Evolutionary conservation across 768 basidiomycete genomes (phyloP), one percentile per base, ranked within the genome.

Genomic region (Lepiota brunneoincarnata): DNA sequence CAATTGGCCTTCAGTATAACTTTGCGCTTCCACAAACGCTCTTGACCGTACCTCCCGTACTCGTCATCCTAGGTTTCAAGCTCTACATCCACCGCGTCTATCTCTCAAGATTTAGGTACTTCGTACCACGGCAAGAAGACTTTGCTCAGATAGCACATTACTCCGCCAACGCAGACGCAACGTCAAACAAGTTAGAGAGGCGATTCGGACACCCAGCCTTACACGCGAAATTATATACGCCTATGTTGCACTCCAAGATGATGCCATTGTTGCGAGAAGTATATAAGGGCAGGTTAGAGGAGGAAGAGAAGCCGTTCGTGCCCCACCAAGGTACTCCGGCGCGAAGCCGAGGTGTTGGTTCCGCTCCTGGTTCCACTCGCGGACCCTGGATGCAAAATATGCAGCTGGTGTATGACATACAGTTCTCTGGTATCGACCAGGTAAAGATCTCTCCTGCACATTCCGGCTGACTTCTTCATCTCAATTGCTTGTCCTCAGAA

Each of bases 121-220:
- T 84, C 66, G 77, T 79, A 24, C 92, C 92, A 6, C 74, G 77
- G 2, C 80, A 86, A 42, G 67, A 75, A 15, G 91, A 92, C 67
- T 70, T 88, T 17, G 75, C 79, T 9, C 67, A 73, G 40, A 76
- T 80, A 34, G 80, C 84, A 51, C 72, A 87, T 1, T 77, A 87
- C 61, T 84, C 87, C 0, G 78, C 80, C 38, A 78, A 79, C 31
- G 73, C 75, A 1, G 90, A 92, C 61, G 71, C 72, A 21, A 68
- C 70, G n/a, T 76, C 78, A 38, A 72, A 82, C 58, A 81, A 86
- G 34, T 79, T 94, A 35, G 80, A 81, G 70, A 83, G 83, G 62
- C 83, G 92, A 21, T 95, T 93, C 72, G 84, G 89, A 1, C 91
- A 94, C 65, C 91, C 93, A 1, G 84, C 89, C 11, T 72, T 94